These are phyloP conservation scores for Botrytis sinoallii DNA, from an alignment of 2,329 filamentous ascomycete genomes.

Conservation along the genomic window DNA sequence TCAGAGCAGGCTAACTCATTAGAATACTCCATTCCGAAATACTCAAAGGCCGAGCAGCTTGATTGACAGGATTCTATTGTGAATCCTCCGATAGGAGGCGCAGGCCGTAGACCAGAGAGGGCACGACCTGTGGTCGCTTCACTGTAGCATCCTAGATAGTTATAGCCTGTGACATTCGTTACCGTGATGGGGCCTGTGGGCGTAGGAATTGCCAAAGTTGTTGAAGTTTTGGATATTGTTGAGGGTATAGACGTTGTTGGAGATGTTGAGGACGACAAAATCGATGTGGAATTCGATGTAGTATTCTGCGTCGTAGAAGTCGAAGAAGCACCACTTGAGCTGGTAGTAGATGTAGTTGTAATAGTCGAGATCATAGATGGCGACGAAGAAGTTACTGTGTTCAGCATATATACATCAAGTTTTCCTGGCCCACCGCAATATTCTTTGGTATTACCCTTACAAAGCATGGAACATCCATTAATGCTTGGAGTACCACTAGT, in stretches of 20 bases:
- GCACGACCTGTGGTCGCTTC: constrained; percentile 46
- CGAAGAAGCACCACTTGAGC: neutral
- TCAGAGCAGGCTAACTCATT: constrained; percentile 19
- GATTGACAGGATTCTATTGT: constrained; percentile 36
- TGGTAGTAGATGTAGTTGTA: neutral
- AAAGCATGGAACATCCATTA: constrained; percentile 25
- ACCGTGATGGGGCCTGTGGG: constrained; percentile 44
- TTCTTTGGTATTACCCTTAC: constrained; percentile 29
- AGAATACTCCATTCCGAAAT: constrained; percentile 34
- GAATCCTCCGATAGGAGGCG: constrained; percentile 28
- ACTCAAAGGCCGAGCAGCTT: constrained; percentile 35
- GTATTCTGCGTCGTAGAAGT: neutral
- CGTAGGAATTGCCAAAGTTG: neutral
- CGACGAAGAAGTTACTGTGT: neutral
- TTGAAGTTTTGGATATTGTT: neutral
- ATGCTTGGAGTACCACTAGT: constrained; percentile 15
- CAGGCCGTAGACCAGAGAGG: constrained; percentile 35
- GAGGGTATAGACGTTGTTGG: neutral
- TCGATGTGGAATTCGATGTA: neutral
- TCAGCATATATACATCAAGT: constrained; percentile 28
- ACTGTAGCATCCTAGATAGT: constrained; percentile 47
- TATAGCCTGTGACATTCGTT: constrained; percentile 44
- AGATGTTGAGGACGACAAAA: neutral
- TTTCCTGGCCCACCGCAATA: constrained; percentile 36
- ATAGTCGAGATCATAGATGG: constrained; percentile 6